phyloP scores from a whole-genome alignment of 2,329 filamentous ascomycete genomes.

The Rhinocladiella mackenziei region DNA sequence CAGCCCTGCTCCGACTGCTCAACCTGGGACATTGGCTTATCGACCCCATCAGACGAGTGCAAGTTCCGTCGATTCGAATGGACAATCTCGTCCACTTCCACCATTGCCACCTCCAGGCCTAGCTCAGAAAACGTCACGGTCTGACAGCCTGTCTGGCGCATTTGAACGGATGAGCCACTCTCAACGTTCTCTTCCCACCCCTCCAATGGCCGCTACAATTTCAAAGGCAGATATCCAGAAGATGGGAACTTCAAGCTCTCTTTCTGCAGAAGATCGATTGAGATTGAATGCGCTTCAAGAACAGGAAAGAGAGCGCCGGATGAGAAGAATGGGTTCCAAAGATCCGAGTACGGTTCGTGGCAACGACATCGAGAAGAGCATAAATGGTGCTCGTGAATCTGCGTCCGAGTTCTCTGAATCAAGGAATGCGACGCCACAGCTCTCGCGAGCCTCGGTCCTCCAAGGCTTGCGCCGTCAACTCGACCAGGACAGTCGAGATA shows the following conservation, averaged over 20 bases:
- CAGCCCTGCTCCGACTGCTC: constrained; percentile 61
- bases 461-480: constrained; percentile 62
- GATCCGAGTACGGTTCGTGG: constrained; percentile 39
- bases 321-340: constrained; percentile 55
- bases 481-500: constrained; percentile 54
- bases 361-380: constrained; percentile 29
- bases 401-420: constrained; percentile 57
- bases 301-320: constrained; percentile 64
- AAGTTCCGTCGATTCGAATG: constrained; percentile 72
- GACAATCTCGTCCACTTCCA: constrained; percentile 78
- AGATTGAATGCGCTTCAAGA: constrained; percentile 77
- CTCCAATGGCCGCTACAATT: constrained; percentile 62
- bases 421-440: constrained; percentile 54
- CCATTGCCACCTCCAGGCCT: constrained; percentile 62
- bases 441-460: constrained; percentile 85
- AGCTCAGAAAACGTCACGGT: constrained; percentile 14
- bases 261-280: constrained; percentile 81
- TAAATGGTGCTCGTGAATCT: constrained; percentile 30
- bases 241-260: constrained; percentile 67
- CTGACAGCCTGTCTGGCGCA: constrained; percentile 54
- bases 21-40: constrained; percentile 45
- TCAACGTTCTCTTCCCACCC: constrained; percentile 67
- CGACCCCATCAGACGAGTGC: constrained; percentile 60
- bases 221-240: constrained; percentile 75
- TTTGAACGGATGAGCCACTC: constrained; percentile 66